Evolutionary conservation across 2,329 filamentous ascomycete genomes (phyloP).

Genomic region (Colletotrichum sp.): DNA sequence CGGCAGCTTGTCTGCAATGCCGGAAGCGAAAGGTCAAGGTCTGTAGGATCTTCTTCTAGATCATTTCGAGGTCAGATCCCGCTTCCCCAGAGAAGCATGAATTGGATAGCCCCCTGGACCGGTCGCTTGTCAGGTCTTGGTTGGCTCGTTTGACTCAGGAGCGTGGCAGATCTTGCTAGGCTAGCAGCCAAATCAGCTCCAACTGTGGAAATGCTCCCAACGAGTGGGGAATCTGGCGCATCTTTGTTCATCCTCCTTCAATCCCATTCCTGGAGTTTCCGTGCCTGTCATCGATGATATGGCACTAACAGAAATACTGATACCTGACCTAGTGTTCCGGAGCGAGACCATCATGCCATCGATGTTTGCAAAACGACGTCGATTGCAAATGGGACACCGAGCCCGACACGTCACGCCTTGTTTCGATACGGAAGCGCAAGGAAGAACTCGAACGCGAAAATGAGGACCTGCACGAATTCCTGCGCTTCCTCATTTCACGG

Average conservation of each 20-base stretch:
- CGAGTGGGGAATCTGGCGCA: neutral
- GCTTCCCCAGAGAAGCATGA: no score
- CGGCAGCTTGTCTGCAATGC: neutral
- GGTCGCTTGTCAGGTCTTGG: no score
- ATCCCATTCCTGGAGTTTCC: no score
- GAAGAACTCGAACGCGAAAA: constrained; percentile 12
- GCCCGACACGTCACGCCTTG: neutral
- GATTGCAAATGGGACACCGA: constrained; percentile 2
- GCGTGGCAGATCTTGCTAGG: neutral
- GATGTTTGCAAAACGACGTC: neutral
- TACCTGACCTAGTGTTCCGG: neutral
- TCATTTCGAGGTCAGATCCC: no score
- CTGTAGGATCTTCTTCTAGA: neutral
- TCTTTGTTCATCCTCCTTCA: no score
- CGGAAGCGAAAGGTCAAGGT: constrained; percentile 7
- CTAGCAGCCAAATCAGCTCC: neutral
- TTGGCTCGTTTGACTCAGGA: neutral
- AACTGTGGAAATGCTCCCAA: neutral
- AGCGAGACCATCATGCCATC: neutral
- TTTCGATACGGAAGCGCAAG: neutral
- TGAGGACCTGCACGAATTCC: neutral
- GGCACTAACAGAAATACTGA: no score
- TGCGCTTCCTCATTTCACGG: neutral
- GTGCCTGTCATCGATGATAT: no score
- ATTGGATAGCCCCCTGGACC: no score